Conservation (phyloP, 208 protist genomes). For the Herpetomonas muscarum region DNA sequence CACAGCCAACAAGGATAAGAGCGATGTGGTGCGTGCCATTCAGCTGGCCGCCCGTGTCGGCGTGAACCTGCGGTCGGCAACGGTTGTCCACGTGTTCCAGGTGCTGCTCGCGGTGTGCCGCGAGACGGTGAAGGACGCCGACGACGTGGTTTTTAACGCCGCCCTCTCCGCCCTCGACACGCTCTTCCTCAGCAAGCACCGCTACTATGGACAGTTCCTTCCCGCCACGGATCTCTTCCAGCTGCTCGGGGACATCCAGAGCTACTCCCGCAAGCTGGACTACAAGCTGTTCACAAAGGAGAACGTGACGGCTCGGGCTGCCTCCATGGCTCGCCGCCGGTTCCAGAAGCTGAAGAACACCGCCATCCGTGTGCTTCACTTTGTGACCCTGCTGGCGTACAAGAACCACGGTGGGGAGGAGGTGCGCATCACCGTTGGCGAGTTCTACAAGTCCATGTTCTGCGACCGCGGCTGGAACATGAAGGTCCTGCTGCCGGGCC, state of each 20-base stretch:
- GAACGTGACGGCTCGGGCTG: slow-evolving; percentile 37
- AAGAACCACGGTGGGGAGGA: slow-evolving; percentile 86
- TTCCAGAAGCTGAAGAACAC: slow-evolving; percentile 58
- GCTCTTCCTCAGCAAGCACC: slow-evolving; percentile 74
- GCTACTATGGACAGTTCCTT: slow-evolving; percentile 81
- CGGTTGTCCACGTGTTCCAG: slow-evolving; percentile 79
- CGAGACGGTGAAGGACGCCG: slow-evolving; percentile 71
- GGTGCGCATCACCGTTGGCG: slow-evolving; percentile 66
- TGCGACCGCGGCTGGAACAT: slow-evolving; percentile 86
- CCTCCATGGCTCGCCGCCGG: slow-evolving; percentile 45
- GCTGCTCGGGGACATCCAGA: slow-evolving; percentile 84
- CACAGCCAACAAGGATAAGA: slow-evolving; percentile 69
- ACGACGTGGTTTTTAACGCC: slow-evolving; percentile 77
- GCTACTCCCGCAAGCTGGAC: slow-evolving; percentile 75
- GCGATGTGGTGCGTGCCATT: slow-evolving; percentile 74
- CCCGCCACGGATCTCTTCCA: slow-evolving; percentile 66
- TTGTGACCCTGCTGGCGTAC: slow-evolving; percentile 72
- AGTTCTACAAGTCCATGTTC: slow-evolving; percentile 91
- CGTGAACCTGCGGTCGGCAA: slow-evolving; percentile 49
- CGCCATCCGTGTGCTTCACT: slow-evolving; percentile 79
- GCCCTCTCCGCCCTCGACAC: slow-evolving; percentile 61
- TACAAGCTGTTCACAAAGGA: slow-evolving; percentile 44
- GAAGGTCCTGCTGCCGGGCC: slow-evolving; percentile 49
- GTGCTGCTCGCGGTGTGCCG: slow-evolving; percentile 81
- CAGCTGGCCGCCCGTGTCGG: slow-evolving; percentile 65